A percentile compares a stretch with the other conserved stretches of the same genome.
Conservation (phyloP, 345 rosid genomes). For the Gossypium turneri region DNA sequence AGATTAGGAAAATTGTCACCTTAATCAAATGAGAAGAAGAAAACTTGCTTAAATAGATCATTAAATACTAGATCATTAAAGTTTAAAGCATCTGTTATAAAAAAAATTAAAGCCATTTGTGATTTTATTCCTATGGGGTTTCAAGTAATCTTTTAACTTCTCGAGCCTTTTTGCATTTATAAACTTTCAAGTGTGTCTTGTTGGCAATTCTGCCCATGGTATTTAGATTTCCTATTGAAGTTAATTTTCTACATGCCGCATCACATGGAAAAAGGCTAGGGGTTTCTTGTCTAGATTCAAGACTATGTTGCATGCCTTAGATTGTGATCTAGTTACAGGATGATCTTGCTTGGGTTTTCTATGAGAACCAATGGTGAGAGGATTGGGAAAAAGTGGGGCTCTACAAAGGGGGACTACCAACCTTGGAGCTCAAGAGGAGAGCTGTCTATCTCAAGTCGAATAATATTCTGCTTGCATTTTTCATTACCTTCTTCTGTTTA, state of each 20-base stretch:
- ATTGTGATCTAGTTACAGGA: too few species aligned
- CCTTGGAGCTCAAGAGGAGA: too few species aligned
- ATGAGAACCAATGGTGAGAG: too few species aligned
- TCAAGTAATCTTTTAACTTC: neutral
- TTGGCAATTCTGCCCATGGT: neutral
- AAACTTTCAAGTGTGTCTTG: neutral
- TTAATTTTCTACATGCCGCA: neutral
- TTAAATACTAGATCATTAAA: neutral
- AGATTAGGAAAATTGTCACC: neutral
- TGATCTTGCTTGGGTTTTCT: too few species aligned
- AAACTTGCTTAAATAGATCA: neutral
- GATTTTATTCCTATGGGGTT: neutral
- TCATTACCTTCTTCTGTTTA: too few species aligned
- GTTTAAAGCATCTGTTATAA: neutral
- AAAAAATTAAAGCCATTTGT: neutral
- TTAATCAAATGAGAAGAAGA: too few species aligned
- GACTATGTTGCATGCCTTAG: neutral
- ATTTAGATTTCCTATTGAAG: neutral
- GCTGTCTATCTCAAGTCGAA: too few species aligned
- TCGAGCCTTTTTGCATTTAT: neutral
- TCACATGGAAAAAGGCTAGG: neutral
- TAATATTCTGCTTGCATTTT: too few species aligned
- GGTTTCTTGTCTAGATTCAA: neutral
- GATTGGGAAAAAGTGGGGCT: too few species aligned
- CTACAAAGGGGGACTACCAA: too few species aligned